Percentiles rank a stretch among this genome's conserved stretches.
Evolutionary conservation across 2,329 filamentous ascomycete genomes (phyloP).

Genomic region (Fusarium torulosum): DNA sequence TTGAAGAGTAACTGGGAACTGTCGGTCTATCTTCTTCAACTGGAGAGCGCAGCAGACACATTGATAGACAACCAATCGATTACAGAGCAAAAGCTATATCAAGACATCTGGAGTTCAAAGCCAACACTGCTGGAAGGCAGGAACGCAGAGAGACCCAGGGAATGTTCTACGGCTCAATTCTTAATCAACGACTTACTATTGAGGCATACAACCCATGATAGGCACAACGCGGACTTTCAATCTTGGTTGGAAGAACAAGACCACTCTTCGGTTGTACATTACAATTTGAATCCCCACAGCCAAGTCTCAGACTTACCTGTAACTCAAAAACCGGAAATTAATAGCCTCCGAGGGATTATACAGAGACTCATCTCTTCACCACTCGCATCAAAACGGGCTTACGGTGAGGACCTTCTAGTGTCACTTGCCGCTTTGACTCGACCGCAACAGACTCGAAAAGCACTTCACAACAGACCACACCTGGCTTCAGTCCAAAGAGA

Average conservation of each 20-base stretch:
- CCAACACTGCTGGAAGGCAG: rapidly evolving
- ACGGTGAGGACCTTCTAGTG: constrained; percentile 35
- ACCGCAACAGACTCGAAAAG: not conserved
- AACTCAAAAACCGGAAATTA: not conserved
- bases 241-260: not conserved
- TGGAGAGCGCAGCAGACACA: not conserved
- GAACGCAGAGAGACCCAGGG: rapidly evolving
- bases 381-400: constrained; percentile 16
- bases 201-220: not conserved
- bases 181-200: not conserved
- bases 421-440: constrained; percentile 14
- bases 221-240: too few relatives aligned
- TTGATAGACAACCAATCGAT: not conserved
- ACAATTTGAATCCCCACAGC: rapidly evolving
- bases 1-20: constrained; percentile 8
- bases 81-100: not conserved
- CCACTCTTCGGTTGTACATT: not conserved
- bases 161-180: rapidly evolving
- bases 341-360: not conserved
- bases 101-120: constrained; percentile 1
- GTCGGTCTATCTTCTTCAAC: not conserved
- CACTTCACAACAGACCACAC: rapidly evolving
- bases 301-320: not conserved
- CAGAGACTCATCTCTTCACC: constrained; percentile 17
- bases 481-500: not conserved